phyloP scores from a whole-genome alignment of 768 basidiomycete species.

The Suillus ampliporus region DNA sequence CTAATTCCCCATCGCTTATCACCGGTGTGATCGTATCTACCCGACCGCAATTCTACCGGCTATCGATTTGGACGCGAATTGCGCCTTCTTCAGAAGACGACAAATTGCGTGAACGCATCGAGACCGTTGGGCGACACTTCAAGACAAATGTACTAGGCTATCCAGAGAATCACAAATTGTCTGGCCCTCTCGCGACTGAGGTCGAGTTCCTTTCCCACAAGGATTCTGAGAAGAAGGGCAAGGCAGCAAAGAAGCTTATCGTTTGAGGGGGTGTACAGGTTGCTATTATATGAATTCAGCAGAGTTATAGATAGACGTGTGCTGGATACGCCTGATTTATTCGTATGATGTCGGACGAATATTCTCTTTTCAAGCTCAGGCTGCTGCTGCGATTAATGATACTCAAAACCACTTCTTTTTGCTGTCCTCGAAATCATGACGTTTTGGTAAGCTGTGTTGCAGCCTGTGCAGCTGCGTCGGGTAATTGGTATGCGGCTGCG shows the following conservation, averaged over 20 bases:
- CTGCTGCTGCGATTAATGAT: slow-evolving; percentile 31
- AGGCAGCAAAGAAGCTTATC: slow-evolving; percentile 77
- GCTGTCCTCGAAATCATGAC: neutral
- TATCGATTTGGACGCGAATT: slow-evolving; percentile 96
- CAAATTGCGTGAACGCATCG: slow-evolving; percentile 79
- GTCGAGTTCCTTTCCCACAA: slow-evolving; percentile 95
- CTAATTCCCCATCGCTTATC: slow-evolving; percentile 64
- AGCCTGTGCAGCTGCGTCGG: neutral
- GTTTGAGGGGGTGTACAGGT: slow-evolving; percentile 47
- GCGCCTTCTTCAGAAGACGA: slow-evolving; percentile 67
- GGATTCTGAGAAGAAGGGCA: slow-evolving; percentile 94
- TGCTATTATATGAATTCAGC: slow-evolving; percentile 19
- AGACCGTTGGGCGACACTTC: slow-evolving; percentile 87
- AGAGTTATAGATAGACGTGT: slow-evolving; percentile 20
- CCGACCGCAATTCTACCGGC: slow-evolving; percentile 92
- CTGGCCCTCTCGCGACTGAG: slow-evolving; percentile 90
- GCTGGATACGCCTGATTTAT: slow-evolving; percentile 35
- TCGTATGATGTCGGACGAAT: slow-evolving; percentile 30
- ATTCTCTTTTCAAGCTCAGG: slow-evolving; percentile 23
- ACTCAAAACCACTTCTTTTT: slow-evolving; percentile 22
- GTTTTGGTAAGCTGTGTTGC: neutral
- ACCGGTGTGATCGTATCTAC: slow-evolving; percentile 96
- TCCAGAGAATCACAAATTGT: slow-evolving; percentile 70
- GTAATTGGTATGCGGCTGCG: too few species aligned
- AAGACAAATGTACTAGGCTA: slow-evolving; percentile 91